Evolutionary conservation across 495 filamentous ascomycete species (phyloP).

Genomic region (Aeminium ludgeri): DNA sequence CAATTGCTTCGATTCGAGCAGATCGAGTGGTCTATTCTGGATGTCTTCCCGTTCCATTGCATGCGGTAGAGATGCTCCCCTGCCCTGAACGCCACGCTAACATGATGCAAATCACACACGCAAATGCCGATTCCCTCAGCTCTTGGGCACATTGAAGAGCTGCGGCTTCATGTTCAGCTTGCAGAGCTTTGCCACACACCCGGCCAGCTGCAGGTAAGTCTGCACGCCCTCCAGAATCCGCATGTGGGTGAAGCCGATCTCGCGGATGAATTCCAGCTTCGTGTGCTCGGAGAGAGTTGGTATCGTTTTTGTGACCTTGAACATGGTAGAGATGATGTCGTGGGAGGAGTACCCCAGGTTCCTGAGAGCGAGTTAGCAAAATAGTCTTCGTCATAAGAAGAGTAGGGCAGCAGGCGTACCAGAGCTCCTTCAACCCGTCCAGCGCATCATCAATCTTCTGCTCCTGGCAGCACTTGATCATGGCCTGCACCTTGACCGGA

Average conservation of each 20-base stretch:
- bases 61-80: too few species aligned
- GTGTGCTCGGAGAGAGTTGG: slow-evolving; percentile 77
- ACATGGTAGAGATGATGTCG: slow-evolving; percentile 98
- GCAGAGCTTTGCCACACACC: slow-evolving; percentile 74
- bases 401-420: slow-evolving; percentile 36
- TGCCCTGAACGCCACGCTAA: too few species aligned
- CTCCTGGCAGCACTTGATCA: slow-evolving; percentile 94
- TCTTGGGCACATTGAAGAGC: slow-evolving; percentile 45
- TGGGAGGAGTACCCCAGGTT: slow-evolving; percentile 83
- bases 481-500: slow-evolving; percentile 93
- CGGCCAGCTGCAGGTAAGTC: slow-evolving; percentile 80
- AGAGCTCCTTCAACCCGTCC: slow-evolving; percentile 77
- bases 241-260: slow-evolving; percentile 99
- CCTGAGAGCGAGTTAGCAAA: slow-evolving; percentile 21
- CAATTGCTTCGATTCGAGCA: too few species aligned
- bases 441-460: slow-evolving; percentile 74
- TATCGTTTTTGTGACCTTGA: slow-evolving; percentile 91
- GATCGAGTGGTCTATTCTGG: too few species aligned
- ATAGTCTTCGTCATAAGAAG: neutral
- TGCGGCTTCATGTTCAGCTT: slow-evolving; percentile 90
- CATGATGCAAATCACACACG: too few species aligned
- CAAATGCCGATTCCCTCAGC: slow-evolving; percentile 1
- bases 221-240: slow-evolving; percentile 92
- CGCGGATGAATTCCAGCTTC: slow-evolving; percentile 89
- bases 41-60: too few species aligned